Conservation (phyloP, 441 rosid species). For the Erodium texanum region DNA sequence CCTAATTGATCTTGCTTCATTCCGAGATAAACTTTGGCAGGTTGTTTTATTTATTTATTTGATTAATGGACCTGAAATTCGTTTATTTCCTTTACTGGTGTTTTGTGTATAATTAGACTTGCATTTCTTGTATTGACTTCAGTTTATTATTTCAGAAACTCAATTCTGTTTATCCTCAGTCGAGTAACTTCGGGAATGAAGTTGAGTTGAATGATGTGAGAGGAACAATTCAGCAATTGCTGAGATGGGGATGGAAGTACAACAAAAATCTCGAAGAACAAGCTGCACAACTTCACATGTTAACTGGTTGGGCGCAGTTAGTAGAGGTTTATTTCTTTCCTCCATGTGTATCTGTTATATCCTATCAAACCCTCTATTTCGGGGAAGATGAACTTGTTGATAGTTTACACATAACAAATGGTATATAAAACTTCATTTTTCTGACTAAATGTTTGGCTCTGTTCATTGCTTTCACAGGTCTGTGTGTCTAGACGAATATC, state of each 20-base stretch:
- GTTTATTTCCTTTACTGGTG: conserved; percentile 15
- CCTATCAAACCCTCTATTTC: not conserved
- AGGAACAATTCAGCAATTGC: conserved; percentile 67
- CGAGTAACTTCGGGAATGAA: conserved; percentile 53
- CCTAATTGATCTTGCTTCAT: conserved; percentile 71
- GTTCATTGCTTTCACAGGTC: conserved; percentile 36
- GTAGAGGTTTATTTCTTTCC: conserved; percentile 58
- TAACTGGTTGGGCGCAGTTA: conserved; percentile 92
- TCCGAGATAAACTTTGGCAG: conserved; percentile 84
- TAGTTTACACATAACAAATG: not conserved
- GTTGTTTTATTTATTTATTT: conserved; percentile 30
- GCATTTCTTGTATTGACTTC: conserved; percentile 18
- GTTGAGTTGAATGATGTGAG: conserved; percentile 71
- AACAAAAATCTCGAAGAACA: conserved; percentile 96
- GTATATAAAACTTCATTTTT: not conserved
- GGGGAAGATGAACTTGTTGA: not conserved
- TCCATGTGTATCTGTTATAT: conserved; percentile 7
- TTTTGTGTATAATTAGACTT: conserved; percentile 4
- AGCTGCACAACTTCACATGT: conserved; percentile 98
- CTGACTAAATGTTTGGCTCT: conserved; percentile 12
- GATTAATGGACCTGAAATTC: not conserved
- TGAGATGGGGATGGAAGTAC: conserved; percentile 98
- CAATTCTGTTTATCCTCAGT: conserved; percentile 52
- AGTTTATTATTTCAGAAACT: conserved; percentile 46
- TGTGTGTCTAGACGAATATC: conserved; percentile 78